Percentiles rank a stretch among this genome's conserved stretches.
Conservation (phyloP, 1,284 basidiomycete species). For the Ceratobasidium sp. region DNA sequence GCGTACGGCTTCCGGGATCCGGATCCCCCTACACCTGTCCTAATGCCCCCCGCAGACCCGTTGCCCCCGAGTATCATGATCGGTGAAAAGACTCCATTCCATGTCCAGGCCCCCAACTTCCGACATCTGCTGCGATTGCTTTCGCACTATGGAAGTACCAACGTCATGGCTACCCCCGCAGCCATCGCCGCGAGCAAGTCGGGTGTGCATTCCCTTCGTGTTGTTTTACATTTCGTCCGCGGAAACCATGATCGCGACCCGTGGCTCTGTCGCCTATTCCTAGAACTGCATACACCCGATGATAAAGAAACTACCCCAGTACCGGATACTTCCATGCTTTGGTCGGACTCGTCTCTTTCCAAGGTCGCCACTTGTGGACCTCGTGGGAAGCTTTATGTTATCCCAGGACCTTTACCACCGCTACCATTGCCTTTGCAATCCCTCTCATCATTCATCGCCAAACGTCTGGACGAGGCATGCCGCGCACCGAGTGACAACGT, state of each 20-base stretch:
- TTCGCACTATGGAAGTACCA: constrained; percentile 33
- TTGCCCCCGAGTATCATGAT: constrained; percentile 21
- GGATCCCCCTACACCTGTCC: constrained; percentile 16
- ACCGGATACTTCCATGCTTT: constrained; percentile 17
- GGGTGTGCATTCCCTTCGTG: constrained; percentile 9
- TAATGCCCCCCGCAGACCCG: constrained; percentile 29
- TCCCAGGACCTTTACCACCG: constrained; percentile 25
- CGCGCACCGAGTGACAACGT: constrained; percentile 21
- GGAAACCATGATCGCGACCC: constrained; percentile 30
- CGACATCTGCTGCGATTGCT: constrained; percentile 33
- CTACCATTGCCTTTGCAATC: constrained; percentile 30
- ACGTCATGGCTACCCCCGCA: constrained; percentile 23
- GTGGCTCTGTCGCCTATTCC: constrained; percentile 30
- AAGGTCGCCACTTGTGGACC: constrained; percentile 2
- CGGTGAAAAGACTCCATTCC: constrained; percentile 9
- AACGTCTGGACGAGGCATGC: constrained; percentile 5
- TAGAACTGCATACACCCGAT: constrained; percentile 29
- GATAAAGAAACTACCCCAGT: neutral
- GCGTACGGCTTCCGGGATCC: constrained; percentile 37
- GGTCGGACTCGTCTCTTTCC: neutral
- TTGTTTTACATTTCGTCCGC: constrained; percentile 26
- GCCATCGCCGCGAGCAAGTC: constrained; percentile 36
- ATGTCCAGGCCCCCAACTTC: constrained; percentile 31
- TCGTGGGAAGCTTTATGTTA: constrained; percentile 35
- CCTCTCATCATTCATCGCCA: constrained; percentile 19